These are phyloP conservation scores for Candida sanyaensis DNA, from an alignment of 1,139 yeast genomes.

Conservation along the genomic window DNA sequence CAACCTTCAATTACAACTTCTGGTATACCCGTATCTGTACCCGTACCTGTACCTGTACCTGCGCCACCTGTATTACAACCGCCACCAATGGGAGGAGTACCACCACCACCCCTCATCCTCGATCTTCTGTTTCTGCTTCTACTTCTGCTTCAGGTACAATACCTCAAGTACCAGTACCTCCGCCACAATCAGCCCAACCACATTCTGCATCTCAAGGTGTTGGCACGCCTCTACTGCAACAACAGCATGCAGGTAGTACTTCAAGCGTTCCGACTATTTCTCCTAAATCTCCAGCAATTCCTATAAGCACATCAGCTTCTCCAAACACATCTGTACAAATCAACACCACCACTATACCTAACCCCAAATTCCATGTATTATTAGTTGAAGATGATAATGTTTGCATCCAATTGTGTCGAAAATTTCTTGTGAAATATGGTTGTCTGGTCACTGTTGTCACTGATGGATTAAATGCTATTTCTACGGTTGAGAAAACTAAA, in stretches of 20 bases:
- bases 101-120: background rate
- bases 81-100: background rate
- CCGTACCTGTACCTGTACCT: background rate
- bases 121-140: background rate
- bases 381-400: constrained; percentile 87
- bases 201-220: background rate
- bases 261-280: constrained; percentile 14
- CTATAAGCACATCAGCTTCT: constrained; percentile 1
- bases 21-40: too few species aligned
- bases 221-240: background rate
- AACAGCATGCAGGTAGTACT: background rate
- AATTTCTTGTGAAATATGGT: constrained; percentile 82
- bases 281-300: constrained; percentile 13
- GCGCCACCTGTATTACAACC: background rate
- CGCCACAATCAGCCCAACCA: background rate
- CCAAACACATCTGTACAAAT: constrained; percentile 16
- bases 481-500: constrained; percentile 70
- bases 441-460: constrained; percentile 91
- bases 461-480: constrained; percentile 88
- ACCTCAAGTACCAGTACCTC: background rate
- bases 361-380: constrained; percentile 65
- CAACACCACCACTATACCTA: constrained; percentile 34
- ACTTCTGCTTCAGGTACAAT: background rate
- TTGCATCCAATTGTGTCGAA: constrained; percentile 75
- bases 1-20: constrained; percentile 1